Conservation (phyloP, 345 rosid species). For the Eucalyptus cloeziana region DNA sequence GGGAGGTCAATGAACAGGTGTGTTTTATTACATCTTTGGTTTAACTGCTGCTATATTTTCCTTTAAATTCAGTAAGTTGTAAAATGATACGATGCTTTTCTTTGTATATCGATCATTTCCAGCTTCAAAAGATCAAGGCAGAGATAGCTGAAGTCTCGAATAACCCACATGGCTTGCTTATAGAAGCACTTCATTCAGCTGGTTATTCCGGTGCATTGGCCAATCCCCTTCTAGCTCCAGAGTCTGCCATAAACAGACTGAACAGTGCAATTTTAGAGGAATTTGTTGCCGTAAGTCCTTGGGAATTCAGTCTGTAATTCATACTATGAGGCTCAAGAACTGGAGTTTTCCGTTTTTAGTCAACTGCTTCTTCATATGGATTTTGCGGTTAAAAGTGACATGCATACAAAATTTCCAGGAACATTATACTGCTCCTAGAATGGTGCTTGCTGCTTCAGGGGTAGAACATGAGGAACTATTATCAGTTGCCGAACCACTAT, state of each 20-base stretch:
- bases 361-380: not conserved
- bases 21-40: not conserved
- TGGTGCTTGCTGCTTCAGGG: constrained; percentile 84
- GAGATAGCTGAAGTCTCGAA: constrained; percentile 55
- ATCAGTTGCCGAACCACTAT: constrained; percentile 72
- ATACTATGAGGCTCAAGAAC: not conserved
- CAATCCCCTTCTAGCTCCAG: constrained; percentile 81
- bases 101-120: not conserved
- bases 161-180: constrained; percentile 62
- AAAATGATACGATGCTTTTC: not conserved
- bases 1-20: constrained; percentile 88
- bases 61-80: not conserved
- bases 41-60: not conserved
- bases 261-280: constrained; percentile 47
- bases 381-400: not conserved
- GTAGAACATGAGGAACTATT: constrained; percentile 72
- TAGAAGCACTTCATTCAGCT: constrained; percentile 85
- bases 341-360: not conserved
- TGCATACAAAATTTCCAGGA: constrained; percentile 35
- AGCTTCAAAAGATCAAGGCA: constrained; percentile 62
- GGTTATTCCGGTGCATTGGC: constrained; percentile 82
- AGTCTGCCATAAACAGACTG: constrained; percentile 52
- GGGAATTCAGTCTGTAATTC: not conserved
- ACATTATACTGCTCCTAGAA: constrained; percentile 65
- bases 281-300: constrained; percentile 59